Evolutionary conservation across 192 early-diverging fungal genomes (phyloP), one percentile per base, ranked within the genome.

Genomic region (Helicostylum pulchrum): DNA sequence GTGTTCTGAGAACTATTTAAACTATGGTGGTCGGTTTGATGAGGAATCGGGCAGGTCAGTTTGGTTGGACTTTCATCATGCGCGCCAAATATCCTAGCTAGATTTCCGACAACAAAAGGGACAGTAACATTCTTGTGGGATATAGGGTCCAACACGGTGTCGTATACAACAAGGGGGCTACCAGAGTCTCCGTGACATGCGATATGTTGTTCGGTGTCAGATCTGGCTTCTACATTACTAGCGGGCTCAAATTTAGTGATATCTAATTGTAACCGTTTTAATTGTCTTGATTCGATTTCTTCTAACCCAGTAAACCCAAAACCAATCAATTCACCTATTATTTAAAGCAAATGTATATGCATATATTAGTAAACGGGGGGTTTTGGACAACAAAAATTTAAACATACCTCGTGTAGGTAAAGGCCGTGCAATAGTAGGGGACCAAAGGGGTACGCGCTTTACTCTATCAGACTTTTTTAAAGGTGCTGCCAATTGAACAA

Each of bases 161-260:
- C 19, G 9, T 62, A 47, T 8, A 60, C 67, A 3, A 68, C 30
- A 12, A 72, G 43, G 9, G 71, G 71, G 2, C 71, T 53, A 0
- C 71, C 71, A 19, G 71, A 72, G 43, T 72, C 71, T 7, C 71
- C 71, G 34, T 72, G 71, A 15, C 71, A 72, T 7, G 65, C 71
- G 10, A 55, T 52, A 32, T 50, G 11, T 15, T 51, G 58, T 12
- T 57, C 65, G 14, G 36, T 36, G 1, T 57, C n/a, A 5, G 63
- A 43, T 15, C 23, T 60, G 14, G 68, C 57, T 20, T 70, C 55
- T 0, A 64, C 44, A 54, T 60, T 70, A 7, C 42, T 39, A 7
- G 12, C 49, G 5, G 68, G 23, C 2, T 45, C 17, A 46, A 62
- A 63, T 49, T 65, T 45, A 15, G 42, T 65, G 11, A 72, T 55